Conservation (phyloP, 2,329 filamentous ascomycete genomes). For the Aspergillus sp. region DNA sequence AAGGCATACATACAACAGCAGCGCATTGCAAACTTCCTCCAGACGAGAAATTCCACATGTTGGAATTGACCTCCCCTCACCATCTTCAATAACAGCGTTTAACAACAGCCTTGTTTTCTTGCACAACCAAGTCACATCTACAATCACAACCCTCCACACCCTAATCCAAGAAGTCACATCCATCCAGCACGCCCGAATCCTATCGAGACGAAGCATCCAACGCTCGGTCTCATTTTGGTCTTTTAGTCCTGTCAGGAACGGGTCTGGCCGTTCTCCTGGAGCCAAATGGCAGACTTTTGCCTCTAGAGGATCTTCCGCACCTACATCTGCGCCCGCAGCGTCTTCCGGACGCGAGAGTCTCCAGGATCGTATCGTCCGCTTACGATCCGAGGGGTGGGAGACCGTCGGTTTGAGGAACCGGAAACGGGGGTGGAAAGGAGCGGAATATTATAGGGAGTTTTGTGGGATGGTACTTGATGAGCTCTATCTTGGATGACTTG, state of each 20-base stretch:
- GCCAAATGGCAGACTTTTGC: background rate
- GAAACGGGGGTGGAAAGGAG: constrained; percentile 37
- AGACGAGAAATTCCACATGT: no score
- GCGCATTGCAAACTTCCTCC: background rate
- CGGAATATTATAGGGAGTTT: constrained; percentile 37
- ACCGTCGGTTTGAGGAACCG: constrained; percentile 36
- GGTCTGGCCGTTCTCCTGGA: background rate
- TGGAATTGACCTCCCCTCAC: no score
- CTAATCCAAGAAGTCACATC: constrained; percentile 26
- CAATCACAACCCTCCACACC: constrained; percentile 26
- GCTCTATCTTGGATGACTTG: constrained; percentile 24
- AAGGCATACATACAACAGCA: constrained; percentile 6
- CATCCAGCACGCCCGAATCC: constrained; percentile 25
- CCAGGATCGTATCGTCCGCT: constrained; percentile 32
- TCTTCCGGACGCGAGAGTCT: constrained; percentile 31
- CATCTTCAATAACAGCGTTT: constrained; percentile 1
- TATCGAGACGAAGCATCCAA: constrained; percentile 22
- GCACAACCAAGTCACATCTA: constrained; percentile 25
- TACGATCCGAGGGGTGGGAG: constrained; percentile 38
- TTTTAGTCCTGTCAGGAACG: constrained; percentile 28
- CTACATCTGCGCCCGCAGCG: background rate
- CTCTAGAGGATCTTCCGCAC: background rate
- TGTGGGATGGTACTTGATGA: constrained; percentile 39
- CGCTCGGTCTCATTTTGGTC: constrained; percentile 42
- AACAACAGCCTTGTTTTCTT: constrained; percentile 27